Evolutionary conservation across 1,284 basidiomycete species (phyloP).

Genomic region (Mrakiaceae sp.): DNA sequence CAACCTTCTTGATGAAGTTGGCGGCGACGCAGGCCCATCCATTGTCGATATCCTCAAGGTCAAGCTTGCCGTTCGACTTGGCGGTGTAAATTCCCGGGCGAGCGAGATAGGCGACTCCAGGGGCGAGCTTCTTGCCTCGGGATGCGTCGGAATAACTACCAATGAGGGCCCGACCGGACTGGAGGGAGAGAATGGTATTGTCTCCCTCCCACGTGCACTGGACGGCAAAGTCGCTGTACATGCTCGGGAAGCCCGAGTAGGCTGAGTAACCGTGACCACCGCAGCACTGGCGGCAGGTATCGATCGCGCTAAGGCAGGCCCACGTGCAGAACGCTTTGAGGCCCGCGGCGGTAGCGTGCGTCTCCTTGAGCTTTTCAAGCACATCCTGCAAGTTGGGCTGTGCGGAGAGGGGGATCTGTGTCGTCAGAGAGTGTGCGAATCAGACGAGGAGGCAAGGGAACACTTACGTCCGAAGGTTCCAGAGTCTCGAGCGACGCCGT

Average conservation of each 20-base stretch:
- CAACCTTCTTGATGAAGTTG: conserved; percentile 44
- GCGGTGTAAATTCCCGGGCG: conserved; percentile 32
- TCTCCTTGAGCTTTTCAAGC: conserved; percentile 45
- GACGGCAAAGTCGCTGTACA: conserved; percentile 44
- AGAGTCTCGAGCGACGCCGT: conserved; percentile 41
- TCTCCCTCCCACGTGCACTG: conserved; percentile 49
- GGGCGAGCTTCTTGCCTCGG: conserved; percentile 39
- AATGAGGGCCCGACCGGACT: conserved; percentile 39
- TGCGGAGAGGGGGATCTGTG: conserved; percentile 4
- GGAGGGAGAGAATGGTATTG: conserved; percentile 38
- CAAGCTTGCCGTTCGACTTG: conserved; percentile 38
- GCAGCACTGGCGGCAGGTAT: conserved; percentile 44
- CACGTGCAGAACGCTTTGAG: conserved; percentile 49
- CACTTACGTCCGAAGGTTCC: conserved; percentile 37
- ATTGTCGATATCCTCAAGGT: conserved; percentile 38
- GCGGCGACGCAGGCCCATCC: conserved; percentile 43
- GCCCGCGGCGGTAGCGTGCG: conserved; percentile 46
- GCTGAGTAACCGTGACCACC: conserved; percentile 48
- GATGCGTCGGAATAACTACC: conserved; percentile 37
- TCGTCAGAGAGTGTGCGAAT: conserved; percentile 15
- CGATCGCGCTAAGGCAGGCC: conserved; percentile 45
- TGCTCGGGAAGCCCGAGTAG: conserved; percentile 43
- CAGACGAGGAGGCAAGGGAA: neutral
- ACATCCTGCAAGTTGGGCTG: conserved; percentile 10
- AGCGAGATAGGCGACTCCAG: conserved; percentile 42